A percentile compares a stretch with the other conserved stretches of the same genome.
Evolutionary conservation across 306 rosid species (phyloP).

Genomic region (Castanea mollissima): DNA sequence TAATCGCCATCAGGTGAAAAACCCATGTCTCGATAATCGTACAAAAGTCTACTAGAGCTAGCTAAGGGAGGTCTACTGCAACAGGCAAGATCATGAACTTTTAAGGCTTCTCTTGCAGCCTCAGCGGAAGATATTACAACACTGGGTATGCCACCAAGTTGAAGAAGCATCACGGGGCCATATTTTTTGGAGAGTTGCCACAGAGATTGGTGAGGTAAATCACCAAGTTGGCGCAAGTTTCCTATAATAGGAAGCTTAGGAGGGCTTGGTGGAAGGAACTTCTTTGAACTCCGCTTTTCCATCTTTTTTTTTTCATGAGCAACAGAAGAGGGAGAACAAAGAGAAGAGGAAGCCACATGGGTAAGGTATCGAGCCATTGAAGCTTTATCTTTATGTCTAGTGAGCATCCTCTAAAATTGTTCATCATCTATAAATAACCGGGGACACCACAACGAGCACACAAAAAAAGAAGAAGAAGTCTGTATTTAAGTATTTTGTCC

Average conservation of each 20-base stretch:
- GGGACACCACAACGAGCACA: background rate
- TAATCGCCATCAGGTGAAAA: constrained; percentile 38
- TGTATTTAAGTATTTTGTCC: background rate
- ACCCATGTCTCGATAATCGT: constrained; percentile 8
- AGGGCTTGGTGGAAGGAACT: constrained; percentile 29
- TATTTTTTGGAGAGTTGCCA: constrained; percentile 19
- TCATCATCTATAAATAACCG: background rate
- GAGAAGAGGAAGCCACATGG: background rate
- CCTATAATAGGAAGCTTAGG: constrained; percentile 43
- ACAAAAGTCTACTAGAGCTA: constrained; percentile 1
- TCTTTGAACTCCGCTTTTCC: background rate
- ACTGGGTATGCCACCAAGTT: constrained; percentile 5
- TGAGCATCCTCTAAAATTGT: background rate
- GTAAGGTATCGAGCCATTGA: background rate
- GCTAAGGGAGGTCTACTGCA: constrained; percentile 27
- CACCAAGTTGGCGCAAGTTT: constrained; percentile 37
- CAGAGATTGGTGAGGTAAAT: constrained; percentile 21
- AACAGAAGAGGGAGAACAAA: constrained; percentile 3
- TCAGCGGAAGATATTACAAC: constrained; percentile 31
- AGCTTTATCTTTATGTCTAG: background rate
- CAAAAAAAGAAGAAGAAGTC: background rate
- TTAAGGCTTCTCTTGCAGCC: constrained; percentile 33
- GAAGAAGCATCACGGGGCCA: constrained; percentile 34
- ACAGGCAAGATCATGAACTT: constrained; percentile 26
- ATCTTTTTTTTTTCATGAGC: background rate